Evolutionary conservation across 2,329 filamentous ascomycete species (phyloP), one percentile per base, ranked within the genome.

Genomic region (Cadophora malorum): DNA sequence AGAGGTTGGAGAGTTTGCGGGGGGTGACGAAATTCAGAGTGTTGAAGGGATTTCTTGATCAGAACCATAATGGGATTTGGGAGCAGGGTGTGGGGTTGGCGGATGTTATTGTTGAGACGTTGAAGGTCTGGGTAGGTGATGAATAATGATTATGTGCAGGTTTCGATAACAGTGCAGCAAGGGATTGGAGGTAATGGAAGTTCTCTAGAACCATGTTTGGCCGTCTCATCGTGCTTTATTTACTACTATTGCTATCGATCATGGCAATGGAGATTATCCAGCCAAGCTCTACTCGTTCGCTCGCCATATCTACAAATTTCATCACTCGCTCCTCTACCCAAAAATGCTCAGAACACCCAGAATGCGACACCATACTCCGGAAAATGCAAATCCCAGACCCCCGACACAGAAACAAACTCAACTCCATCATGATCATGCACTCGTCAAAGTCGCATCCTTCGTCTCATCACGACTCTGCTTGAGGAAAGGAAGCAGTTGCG

Each of bases 401-500:
- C 6, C 41, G 16, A 14, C 41, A 45, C 14, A 19, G 7, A 45
- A 5, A 16, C 6, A 16, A 2, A 2, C 41, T 3, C 23, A 47
- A 12, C 16, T 49, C 45, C 9, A 55, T 52, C 31, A 19, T 41
- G n/a, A 47, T 56, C 50, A 64, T n/a, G 52, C 50, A 56, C 21
- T 64, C 23, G 60, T 49, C 35, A 66, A 58, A 19, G 53, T 68
- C n/a, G 72, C 71, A 1, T 70, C 67, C 45, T 86, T 88, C 0
- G 94, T 97, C 82, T 97, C 94, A 76, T 97, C 93, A 21, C 95
- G 84, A 3, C 92, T 90, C 79, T 96, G 92, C 79, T 93, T 96
- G 71, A 98, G 79, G 79, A 98, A 98, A 0, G 94, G 93, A 67
- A 97, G 91, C 63, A 98, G 79, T 0, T 90, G 88, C 0, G 95